Evolutionary conservation across 1,284 basidiomycete genomes (phyloP).

Genomic region (Mycosarcoma maydis): DNA sequence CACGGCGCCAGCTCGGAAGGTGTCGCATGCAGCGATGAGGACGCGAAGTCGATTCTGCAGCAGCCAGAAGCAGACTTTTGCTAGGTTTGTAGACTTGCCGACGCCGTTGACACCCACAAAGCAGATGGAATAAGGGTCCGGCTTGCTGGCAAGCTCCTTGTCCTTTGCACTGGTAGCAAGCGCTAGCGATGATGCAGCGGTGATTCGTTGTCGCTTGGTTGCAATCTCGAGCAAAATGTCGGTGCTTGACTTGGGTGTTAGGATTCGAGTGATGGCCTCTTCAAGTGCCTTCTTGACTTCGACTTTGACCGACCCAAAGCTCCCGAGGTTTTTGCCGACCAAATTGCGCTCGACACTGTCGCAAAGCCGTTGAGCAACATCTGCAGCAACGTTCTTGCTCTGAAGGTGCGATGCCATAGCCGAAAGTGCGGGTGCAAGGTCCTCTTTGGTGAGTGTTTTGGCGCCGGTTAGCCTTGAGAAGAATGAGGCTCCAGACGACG

Average conservation of each 20-base stretch:
- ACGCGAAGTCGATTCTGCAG: constrained; percentile 93
- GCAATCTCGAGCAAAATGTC: constrained; percentile 82
- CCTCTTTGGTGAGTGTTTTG: constrained; percentile 81
- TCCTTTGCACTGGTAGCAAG: constrained; percentile 65
- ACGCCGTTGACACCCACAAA: constrained; percentile 99
- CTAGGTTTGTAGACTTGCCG: constrained; percentile 97
- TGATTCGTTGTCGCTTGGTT: constrained; percentile 68
- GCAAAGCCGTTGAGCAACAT: constrained; percentile 93
- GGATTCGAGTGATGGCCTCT: constrained; percentile 86
- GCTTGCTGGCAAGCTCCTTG: constrained; percentile 69
- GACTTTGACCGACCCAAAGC: constrained; percentile 73
- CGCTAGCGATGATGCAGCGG: constrained; percentile 43
- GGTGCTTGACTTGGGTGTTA: constrained; percentile 95
- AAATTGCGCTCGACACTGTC: constrained; percentile 88
- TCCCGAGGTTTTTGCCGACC: constrained; percentile 75
- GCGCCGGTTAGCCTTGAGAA: constrained; percentile 73
- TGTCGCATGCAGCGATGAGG: constrained; percentile 97
- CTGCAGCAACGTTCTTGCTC: constrained; percentile 97
- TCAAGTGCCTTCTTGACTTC: constrained; percentile 86
- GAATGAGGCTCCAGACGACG: constrained; percentile 41
- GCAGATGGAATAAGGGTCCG: constrained; percentile 88
- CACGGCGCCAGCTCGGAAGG: constrained; percentile 96
- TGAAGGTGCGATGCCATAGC: constrained; percentile 97
- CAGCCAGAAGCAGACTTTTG: constrained; percentile 99
- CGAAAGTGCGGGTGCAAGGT: constrained; percentile 86